phyloP scores from a whole-genome alignment of 2,329 filamentous ascomycete genomes.

The Ophiosphaerella herpotricha region DNA sequence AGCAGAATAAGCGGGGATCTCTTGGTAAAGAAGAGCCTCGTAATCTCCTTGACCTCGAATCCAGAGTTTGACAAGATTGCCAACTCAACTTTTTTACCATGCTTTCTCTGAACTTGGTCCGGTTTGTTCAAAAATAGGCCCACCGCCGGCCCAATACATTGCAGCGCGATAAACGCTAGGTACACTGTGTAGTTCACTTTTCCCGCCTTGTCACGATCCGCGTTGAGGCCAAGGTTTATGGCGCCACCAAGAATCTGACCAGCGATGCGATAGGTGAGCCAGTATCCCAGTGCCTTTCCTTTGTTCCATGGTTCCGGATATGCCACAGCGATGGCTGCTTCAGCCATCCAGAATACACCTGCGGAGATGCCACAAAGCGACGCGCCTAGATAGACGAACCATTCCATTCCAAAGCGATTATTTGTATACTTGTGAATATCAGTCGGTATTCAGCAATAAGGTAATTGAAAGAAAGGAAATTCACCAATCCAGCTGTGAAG shows the following conservation, averaged over 20 bases:
- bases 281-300: constrained; percentile 62
- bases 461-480: no score
- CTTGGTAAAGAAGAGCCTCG: constrained; percentile 62
- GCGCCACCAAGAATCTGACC: constrained; percentile 74
- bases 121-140: constrained; percentile 67
- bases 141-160: constrained; percentile 67
- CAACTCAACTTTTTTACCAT: constrained; percentile 66
- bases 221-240: constrained; percentile 71
- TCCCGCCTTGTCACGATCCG: constrained; percentile 60
- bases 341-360: constrained; percentile 76
- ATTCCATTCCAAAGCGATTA: constrained; percentile 70
- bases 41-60: constrained; percentile 64
- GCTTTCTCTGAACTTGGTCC: constrained; percentile 65
- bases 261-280: constrained; percentile 65
- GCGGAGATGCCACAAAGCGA: constrained; percentile 72
- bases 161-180: constrained; percentile 71
- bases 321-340: constrained; percentile 72
- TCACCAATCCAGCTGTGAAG: constrained; percentile 63
- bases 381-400: constrained; percentile 71
- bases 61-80: constrained; percentile 61
- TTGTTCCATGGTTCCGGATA: constrained; percentile 68
- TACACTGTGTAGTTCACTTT: constrained; percentile 72
- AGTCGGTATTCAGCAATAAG: background rate
- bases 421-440: constrained; percentile 62
- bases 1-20: constrained; percentile 68